A percentile compares a stretch with the other conserved stretches of the same genome.
Conservation (phyloP, 331 rosid species). For the Acacia concinna region DNA sequence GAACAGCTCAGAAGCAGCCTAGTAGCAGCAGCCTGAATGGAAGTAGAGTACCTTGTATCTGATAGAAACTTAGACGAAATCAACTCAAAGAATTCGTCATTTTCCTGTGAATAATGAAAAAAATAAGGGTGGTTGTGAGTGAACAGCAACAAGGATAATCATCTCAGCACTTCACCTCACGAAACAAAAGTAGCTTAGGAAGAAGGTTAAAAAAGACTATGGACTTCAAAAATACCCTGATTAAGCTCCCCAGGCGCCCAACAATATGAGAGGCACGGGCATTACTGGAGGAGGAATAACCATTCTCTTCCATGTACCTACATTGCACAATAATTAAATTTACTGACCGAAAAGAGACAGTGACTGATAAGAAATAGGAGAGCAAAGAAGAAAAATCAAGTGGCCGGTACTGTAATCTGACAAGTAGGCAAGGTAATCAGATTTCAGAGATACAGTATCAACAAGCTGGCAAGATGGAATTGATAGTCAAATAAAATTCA, state of each 20-base stretch:
- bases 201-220: background rate
- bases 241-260: conserved; percentile 80
- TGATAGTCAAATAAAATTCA: background rate
- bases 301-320: conserved; percentile 89
- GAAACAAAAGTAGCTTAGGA: background rate
- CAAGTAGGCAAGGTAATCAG: background rate
- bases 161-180: background rate
- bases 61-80: conserved; percentile 79
- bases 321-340: conserved; percentile 30
- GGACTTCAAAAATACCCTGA: conserved; percentile 60
- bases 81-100: conserved; percentile 91
- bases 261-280: conserved; percentile 75
- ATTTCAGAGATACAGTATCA: background rate
- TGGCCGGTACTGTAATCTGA: background rate
- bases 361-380: background rate
- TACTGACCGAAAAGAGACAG: background rate
- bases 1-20: conserved; percentile 86
- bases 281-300: conserved; percentile 67
- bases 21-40: conserved; percentile 75
- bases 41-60: conserved; percentile 61
- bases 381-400: background rate
- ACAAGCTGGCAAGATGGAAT: background rate
- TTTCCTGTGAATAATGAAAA: conserved; percentile 55
- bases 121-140: background rate
- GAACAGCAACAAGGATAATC: background rate